phyloP scores from a whole-genome alignment of 2,329 filamentous ascomycete genomes.

The Chaetomium sp. region DNA sequence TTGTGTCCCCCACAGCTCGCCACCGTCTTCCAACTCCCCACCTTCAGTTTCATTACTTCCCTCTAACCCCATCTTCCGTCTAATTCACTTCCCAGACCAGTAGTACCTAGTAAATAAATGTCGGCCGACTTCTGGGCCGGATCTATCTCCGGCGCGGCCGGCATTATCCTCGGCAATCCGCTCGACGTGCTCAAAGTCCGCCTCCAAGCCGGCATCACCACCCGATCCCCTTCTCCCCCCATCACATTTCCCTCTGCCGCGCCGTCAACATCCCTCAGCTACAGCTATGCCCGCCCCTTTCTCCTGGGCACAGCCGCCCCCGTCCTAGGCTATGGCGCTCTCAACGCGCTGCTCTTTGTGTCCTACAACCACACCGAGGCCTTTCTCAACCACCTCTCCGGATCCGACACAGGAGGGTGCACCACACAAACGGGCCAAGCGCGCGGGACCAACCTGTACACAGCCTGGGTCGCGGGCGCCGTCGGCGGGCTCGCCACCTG shows the following conservation, averaged over 20 bases:
- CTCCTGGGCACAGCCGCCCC: conserved; percentile 76
- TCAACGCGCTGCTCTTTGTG: conserved; percentile 88
- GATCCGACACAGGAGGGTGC: conserved; percentile 29
- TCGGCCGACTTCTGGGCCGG: conserved; percentile 92
- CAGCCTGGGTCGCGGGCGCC: conserved; percentile 78
- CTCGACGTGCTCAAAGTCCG: conserved; percentile 71
- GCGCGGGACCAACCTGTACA: conserved; percentile 56
- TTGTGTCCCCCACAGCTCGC: background rate
- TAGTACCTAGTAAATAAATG: conserved; percentile 61
- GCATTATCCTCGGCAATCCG: conserved; percentile 88
- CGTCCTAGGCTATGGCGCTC: conserved; percentile 83
- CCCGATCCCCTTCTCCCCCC: background rate
- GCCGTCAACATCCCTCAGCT: conserved; percentile 1
- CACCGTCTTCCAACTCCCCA: background rate
- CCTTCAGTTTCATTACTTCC: background rate
- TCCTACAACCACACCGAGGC: conserved; percentile 84
- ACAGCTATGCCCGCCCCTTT: conserved; percentile 19
- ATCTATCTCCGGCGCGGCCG: conserved; percentile 81
- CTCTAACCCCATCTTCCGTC: background rate
- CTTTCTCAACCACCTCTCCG: conserved; percentile 52
- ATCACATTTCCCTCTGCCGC: background rate
- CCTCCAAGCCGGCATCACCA: conserved; percentile 63
- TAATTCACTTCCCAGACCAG: background rate
- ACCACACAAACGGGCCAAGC: conserved; percentile 24
- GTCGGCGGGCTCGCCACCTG: conserved; percentile 83